Conservation (phyloP, 2,329 filamentous ascomycete species). For the Aureobasidium sp. region DNA sequence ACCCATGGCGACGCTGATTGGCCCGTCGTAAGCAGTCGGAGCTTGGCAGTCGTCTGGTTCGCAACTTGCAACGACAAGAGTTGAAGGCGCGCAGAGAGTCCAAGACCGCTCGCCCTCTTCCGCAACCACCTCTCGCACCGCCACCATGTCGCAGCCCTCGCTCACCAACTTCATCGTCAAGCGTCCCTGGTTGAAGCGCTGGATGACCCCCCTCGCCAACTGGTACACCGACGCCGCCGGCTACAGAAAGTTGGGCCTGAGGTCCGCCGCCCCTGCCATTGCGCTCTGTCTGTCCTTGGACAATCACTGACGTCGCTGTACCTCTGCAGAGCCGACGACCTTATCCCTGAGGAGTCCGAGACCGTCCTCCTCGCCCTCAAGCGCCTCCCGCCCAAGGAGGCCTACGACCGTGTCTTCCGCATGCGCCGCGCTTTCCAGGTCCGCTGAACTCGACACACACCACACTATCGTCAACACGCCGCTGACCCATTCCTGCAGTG, state of each 20-base stretch:
- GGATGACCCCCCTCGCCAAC: slow-evolving; percentile 71
- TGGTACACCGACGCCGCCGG: slow-evolving; percentile 88
- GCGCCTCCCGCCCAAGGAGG: slow-evolving; percentile 80
- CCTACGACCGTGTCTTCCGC: slow-evolving; percentile 96
- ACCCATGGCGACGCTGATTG: background rate
- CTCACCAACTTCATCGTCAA: slow-evolving; percentile 69
- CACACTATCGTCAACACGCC: background rate
- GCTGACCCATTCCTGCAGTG: slow-evolving; percentile 36
- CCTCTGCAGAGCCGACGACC: slow-evolving; percentile 72
- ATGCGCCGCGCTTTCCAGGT: slow-evolving; percentile 92
- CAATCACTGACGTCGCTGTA: background rate
- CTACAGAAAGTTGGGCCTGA: slow-evolving; percentile 87
- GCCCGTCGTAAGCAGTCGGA: background rate
- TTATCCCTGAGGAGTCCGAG: slow-evolving; percentile 89
- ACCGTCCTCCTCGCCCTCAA: slow-evolving; percentile 77
- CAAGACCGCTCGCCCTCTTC: background rate
- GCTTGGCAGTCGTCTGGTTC: background rate
- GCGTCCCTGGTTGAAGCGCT: slow-evolving; percentile 75
- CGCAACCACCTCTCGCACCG: background rate
- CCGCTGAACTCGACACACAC: slow-evolving; percentile 18
- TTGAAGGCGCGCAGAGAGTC: background rate
- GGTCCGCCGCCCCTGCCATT: slow-evolving; percentile 44
- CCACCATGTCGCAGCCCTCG: slow-evolving; percentile 59
- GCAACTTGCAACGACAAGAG: slow-evolving; percentile 2
- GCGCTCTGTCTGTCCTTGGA: background rate